A percentile compares a stretch with the other conserved stretches of the same genome.
phyloP scores from a whole-genome alignment of 2,329 filamentous ascomycete species.

The Paraphaeosphaeria sporulosa region DNA sequence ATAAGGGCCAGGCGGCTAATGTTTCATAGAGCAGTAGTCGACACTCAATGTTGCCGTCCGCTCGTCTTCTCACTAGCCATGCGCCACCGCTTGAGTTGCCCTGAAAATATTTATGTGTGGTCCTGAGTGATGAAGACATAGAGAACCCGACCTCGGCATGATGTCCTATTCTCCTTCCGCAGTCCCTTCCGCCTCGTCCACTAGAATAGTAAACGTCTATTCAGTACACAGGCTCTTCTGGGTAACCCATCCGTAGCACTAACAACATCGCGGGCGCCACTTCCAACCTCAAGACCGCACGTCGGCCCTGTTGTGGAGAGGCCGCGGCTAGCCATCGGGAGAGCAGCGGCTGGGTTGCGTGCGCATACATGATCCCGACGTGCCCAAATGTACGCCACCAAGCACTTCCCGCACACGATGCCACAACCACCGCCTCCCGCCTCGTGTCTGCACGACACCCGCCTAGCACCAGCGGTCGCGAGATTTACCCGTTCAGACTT shows the following conservation, averaged over 20 bases:
- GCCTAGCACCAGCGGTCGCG: background rate
- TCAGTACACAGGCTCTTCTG: background rate
- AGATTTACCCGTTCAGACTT: background rate
- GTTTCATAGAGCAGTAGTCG: too few relatives aligned
- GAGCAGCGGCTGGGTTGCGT: background rate
- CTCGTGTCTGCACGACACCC: background rate
- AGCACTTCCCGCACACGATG: background rate
- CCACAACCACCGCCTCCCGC: background rate
- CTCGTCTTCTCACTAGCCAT: too few relatives aligned
- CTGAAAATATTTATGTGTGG: too few relatives aligned
- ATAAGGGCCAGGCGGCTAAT: too few relatives aligned
- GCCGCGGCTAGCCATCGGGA: background rate
- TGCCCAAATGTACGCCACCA: background rate
- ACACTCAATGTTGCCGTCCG: too few relatives aligned
- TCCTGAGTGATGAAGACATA: too few relatives aligned
- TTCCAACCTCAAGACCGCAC: background rate
- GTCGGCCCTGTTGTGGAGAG: background rate
- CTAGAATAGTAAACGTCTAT: too few relatives aligned
- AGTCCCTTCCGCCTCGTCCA: too few relatives aligned
- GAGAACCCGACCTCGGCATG: too few relatives aligned
- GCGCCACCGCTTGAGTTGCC: too few relatives aligned
- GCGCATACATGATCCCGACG: background rate
- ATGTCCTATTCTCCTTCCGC: too few relatives aligned
- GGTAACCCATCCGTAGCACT: background rate
- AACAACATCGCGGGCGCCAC: too few relatives aligned